phyloP scores from a whole-genome alignment of 2,329 filamentous ascomycete genomes.

The Colletotrichum higginsianum region DNA sequence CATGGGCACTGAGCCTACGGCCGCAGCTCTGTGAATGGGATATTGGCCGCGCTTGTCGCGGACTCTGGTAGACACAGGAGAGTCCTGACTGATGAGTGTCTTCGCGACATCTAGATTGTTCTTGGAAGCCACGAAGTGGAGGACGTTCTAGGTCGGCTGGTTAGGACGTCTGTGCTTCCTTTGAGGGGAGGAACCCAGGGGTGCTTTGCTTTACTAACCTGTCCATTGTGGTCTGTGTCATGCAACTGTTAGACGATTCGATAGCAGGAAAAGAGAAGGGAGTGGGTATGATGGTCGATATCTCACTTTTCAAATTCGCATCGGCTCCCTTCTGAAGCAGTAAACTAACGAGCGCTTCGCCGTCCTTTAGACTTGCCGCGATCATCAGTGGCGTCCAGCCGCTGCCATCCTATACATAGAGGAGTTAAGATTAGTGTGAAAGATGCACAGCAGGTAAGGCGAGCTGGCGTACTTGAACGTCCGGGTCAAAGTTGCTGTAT shows the following conservation, averaged over 20 bases:
- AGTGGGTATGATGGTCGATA: neutral
- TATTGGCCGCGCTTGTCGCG: constrained; percentile 92
- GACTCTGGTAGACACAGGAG: constrained; percentile 80
- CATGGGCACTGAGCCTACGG: constrained; percentile 90
- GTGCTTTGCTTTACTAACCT: constrained; percentile 58
- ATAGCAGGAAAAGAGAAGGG: neutral
- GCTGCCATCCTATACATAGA: constrained; percentile 72
- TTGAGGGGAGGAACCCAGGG: neutral
- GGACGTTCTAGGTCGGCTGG: constrained; percentile 73
- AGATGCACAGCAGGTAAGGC: neutral
- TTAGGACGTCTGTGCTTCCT: neutral
- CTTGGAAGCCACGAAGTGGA: constrained; percentile 95
- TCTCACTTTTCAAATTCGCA: constrained; percentile 78
- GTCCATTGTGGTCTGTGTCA: constrained; percentile 73
- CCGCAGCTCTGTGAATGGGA: constrained; percentile 91
- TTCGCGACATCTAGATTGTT: constrained; percentile 86
- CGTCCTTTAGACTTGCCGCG: constrained; percentile 80
- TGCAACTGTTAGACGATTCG: neutral
- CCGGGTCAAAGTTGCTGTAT: constrained; percentile 83
- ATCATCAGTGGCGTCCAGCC: constrained; percentile 93
- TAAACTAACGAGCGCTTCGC: constrained; percentile 77
- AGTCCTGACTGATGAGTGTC: constrained; percentile 80
- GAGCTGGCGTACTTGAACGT: constrained; percentile 75
- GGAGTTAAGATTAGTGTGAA: neutral
- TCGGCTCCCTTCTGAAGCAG: constrained; percentile 80